Evolutionary conservation across 2,329 filamentous ascomycete species (phyloP).

Genomic region (Epichloe hybrida): DNA sequence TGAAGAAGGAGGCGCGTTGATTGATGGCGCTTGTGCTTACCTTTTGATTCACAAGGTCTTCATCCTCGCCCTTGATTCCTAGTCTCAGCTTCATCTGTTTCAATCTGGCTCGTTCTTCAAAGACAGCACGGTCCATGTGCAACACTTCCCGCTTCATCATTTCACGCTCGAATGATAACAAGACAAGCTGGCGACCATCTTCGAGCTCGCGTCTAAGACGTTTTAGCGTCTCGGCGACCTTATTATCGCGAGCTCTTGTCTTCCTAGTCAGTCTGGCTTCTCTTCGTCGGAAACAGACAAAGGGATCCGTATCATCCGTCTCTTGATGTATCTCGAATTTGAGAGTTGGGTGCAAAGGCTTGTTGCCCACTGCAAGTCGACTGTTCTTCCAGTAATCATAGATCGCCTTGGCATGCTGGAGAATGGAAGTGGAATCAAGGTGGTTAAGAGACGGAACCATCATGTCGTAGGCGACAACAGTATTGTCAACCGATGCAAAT

Average conservation of each 20-base stretch:
- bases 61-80: conserved; percentile 82
- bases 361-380: conserved; percentile 54
- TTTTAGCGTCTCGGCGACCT: conserved; percentile 89
- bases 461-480: conserved; percentile 62
- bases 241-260: conserved; percentile 83
- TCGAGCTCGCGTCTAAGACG: conserved; percentile 83
- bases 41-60: conserved; percentile 90
- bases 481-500: conserved; percentile 80
- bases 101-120: conserved; percentile 67
- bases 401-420: conserved; percentile 56
- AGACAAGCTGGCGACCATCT: conserved; percentile 68
- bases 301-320: conserved; percentile 89
- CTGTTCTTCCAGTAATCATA: conserved; percentile 82
- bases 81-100: conserved; percentile 83
- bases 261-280: conserved; percentile 92
- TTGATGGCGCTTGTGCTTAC: conserved; percentile 32
- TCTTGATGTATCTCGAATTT: conserved; percentile 94
- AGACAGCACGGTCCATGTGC: conserved; percentile 60
- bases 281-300: conserved; percentile 92
- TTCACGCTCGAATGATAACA: conserved; percentile 69
- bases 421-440: conserved; percentile 33
- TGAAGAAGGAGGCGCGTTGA: not conserved
- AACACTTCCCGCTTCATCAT: conserved; percentile 65
- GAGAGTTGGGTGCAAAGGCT: conserved; percentile 59
- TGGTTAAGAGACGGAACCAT: conserved; percentile 56